Percentiles rank a stretch among this genome's conserved stretches.
Conservation (phyloP, 2,329 filamentous ascomycete genomes). For the Epichloe baconii region DNA sequence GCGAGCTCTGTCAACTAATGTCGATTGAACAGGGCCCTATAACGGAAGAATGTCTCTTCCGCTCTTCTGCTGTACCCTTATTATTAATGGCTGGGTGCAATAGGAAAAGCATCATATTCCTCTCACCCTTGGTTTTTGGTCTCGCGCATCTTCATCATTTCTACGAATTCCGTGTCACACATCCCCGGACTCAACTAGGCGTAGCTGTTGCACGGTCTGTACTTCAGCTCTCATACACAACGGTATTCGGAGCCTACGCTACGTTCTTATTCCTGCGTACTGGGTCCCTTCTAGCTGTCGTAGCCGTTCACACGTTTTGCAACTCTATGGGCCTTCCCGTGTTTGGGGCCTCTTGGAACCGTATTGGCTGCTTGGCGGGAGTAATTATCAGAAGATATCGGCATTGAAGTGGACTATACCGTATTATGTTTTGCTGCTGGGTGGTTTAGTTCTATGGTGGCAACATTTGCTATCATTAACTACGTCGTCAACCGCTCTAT, state of each 20-base stretch:
- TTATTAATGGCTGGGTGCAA: conserved; percentile 58
- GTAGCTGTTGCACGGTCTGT: conserved; percentile 57
- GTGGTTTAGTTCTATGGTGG: conserved; percentile 61
- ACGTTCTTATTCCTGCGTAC: conserved; percentile 82
- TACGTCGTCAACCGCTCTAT: conserved; percentile 26
- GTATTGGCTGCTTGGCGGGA: conserved; percentile 21
- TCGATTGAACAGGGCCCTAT: conserved; percentile 54
- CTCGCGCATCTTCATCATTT: conserved; percentile 91
- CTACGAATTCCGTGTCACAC: conserved; percentile 79
- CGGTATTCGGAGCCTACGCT: conserved; percentile 84
- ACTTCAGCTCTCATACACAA: conserved; percentile 82
- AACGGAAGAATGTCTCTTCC: conserved; percentile 90
- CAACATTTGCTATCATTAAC: conserved; percentile 60
- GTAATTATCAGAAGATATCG: conserved; percentile 11
- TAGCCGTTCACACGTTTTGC: conserved; percentile 75
- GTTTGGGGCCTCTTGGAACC: conserved; percentile 67
- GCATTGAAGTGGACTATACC: conserved; percentile 50
- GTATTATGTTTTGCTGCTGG: conserved; percentile 68
- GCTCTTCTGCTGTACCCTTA: conserved; percentile 71
- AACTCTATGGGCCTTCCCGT: conserved; percentile 79
- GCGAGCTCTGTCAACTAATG: not conserved
- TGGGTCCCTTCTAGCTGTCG: conserved; percentile 63
- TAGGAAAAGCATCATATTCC: conserved; percentile 52
- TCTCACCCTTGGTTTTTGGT: conserved; percentile 81
- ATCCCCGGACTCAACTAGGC: conserved; percentile 53